Conservation (phyloP, 306 rosid genomes). For the Benincasa hispida region DNA sequence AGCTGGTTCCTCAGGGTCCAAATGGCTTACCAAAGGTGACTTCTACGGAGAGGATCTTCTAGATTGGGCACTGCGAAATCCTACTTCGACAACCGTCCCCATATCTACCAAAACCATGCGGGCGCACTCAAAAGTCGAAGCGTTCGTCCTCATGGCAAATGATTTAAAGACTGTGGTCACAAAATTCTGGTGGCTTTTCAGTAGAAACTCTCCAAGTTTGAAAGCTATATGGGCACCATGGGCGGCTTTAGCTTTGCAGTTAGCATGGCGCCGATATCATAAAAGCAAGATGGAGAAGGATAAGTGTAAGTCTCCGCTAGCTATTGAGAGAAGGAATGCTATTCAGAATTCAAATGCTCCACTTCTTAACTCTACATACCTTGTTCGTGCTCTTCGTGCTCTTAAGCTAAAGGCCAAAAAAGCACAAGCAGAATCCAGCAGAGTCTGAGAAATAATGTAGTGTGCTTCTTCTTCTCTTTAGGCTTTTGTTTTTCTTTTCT, state of each 20-base stretch:
- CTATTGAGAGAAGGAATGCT: not conserved
- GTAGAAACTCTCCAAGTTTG: not conserved
- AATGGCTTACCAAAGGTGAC: not conserved
- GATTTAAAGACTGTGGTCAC: not conserved
- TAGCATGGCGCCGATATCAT: conserved; percentile 3
- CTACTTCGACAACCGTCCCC: not conserved
- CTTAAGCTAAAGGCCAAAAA: not conserved
- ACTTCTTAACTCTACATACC: not conserved
- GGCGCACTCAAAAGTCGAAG: conserved; percentile 6
- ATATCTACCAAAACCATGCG: not conserved
- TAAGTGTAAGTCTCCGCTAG: not conserved
- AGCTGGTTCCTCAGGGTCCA: not conserved
- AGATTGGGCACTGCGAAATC: not conserved
- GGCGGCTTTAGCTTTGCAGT: conserved; percentile 7
- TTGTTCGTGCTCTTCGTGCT: not conserved
- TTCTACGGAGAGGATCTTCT: conserved; percentile 9
- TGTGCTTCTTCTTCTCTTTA: not conserved
- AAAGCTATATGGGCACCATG: conserved; percentile 1
- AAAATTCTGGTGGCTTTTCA: conserved; percentile 17
- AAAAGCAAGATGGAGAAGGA: not conserved
- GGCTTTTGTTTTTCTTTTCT: not conserved
- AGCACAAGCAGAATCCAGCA: not conserved
- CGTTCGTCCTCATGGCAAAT: not conserved
- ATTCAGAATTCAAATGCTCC: not conserved
- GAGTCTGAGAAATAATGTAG: not conserved